phyloP scores from a whole-genome alignment of 495 filamentous ascomycete species.

The Podospora australis region DNA sequence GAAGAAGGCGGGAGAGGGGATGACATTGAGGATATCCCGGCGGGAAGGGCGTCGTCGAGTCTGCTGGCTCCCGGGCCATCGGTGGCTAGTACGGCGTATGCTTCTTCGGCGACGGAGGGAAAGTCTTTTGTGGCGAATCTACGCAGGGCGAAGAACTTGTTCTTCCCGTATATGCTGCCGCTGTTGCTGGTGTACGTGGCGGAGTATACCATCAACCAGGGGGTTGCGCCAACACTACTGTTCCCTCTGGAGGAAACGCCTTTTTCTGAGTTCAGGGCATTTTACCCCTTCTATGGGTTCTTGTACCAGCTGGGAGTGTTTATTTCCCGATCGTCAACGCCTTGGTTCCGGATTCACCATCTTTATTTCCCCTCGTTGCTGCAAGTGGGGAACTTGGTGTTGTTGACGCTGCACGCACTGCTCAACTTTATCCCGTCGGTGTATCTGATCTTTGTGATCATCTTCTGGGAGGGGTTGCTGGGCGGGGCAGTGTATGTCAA shows the following conservation, averaged over 20 bases:
- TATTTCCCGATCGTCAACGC: constrained; percentile 81
- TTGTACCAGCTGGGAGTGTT: constrained; percentile 94
- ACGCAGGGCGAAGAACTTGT: constrained; percentile 35
- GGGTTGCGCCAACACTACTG: constrained; percentile 79
- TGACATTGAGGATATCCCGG: constrained; percentile 30
- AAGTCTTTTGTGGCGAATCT: constrained; percentile 42
- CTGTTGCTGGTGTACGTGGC: constrained; percentile 87
- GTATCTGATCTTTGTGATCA: constrained; percentile 69
- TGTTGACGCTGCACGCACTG: constrained; percentile 70
- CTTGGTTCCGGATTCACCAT: constrained; percentile 72
- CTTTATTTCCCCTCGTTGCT: constrained; percentile 81
- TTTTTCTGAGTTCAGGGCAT: constrained; percentile 74
- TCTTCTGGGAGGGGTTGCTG: constrained; percentile 95
- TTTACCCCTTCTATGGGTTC: constrained; percentile 83
- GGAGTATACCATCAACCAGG: constrained; percentile 96
- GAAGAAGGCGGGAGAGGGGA: constrained; percentile 31
- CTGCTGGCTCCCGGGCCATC: constrained; percentile 30
- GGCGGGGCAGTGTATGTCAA: constrained; percentile 92
- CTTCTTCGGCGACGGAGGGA: constrained; percentile 2
- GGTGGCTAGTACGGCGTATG: constrained; percentile 24
- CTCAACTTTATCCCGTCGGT: constrained; percentile 74
- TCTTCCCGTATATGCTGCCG: constrained; percentile 71
- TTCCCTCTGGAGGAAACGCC: constrained; percentile 72
- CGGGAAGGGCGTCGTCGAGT: constrained; percentile 25
- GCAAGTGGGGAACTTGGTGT: constrained; percentile 67